These are phyloP conservation scores for Vigna radiata DNA, from an alignment of 306 rosid genomes.

Conservation along the genomic window DNA sequence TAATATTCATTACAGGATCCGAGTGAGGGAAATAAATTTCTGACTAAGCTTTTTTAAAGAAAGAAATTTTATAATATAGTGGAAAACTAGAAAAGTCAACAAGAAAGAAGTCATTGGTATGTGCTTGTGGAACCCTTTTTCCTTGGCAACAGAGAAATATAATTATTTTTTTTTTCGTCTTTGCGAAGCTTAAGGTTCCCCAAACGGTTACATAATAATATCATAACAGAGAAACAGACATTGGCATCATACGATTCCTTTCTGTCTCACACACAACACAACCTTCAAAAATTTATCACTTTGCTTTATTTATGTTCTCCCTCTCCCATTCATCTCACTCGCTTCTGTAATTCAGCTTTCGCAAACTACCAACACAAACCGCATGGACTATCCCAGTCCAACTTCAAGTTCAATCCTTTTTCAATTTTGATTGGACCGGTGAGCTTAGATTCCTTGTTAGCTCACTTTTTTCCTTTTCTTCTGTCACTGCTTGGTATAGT, in stretches of 20 bases:
- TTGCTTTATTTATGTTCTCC: constrained; percentile 32
- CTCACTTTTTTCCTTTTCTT: constrained; percentile 27
- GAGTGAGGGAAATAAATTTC: not conserved
- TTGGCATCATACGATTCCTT: constrained; percentile 46
- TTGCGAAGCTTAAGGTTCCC: constrained; percentile 49
- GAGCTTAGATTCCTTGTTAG: constrained; percentile 49
- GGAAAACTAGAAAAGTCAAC: constrained; percentile 55
- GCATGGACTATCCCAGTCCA: constrained; percentile 36
- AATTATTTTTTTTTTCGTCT: not conserved
- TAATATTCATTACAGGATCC: not conserved
- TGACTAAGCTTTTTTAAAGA: not conserved
- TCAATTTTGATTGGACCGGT: constrained; percentile 54
- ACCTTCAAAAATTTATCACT: constrained; percentile 21
- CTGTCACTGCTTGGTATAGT: not conserved
- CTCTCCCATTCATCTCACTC: constrained; percentile 43
- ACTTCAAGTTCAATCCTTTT: constrained; percentile 41
- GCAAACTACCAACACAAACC: constrained; percentile 47
- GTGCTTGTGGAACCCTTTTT: constrained; percentile 46
- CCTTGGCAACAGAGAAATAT: not conserved
- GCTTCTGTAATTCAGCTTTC: constrained; percentile 38
- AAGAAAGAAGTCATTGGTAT: constrained; percentile 48
- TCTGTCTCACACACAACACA: constrained; percentile 36
- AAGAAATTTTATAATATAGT: constrained; percentile 3
- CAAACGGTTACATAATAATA: constrained; percentile 55
- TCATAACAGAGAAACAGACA: constrained; percentile 41